phyloP scores from a whole-genome alignment of 176 grass and related monocot genomes.

The Oropetium thomaeum region DNA sequence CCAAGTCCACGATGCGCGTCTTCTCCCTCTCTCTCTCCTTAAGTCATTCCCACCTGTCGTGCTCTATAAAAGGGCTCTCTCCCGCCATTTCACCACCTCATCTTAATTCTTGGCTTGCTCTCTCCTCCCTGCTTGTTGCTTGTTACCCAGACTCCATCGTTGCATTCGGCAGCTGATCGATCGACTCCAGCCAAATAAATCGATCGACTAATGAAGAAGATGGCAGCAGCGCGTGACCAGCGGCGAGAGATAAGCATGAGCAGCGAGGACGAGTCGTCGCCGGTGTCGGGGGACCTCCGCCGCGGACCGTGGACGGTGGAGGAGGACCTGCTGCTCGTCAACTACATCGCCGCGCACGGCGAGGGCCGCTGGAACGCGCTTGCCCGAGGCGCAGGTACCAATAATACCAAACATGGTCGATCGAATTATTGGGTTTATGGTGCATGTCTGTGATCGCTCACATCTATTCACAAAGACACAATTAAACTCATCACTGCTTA shows the following conservation, averaged over 20 bases:
- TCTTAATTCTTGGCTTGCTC: neutral
- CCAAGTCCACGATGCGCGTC: conserved; percentile 17
- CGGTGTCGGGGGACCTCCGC: conserved; percentile 31
- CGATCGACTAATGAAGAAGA: too few species aligned
- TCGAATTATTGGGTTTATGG: too few species aligned
- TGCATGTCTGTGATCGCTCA: too few species aligned
- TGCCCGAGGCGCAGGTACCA: conserved; percentile 65
- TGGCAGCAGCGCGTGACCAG: neutral
- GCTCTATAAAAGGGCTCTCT: conserved; percentile 55
- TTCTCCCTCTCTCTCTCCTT: neutral
- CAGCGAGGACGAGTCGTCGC: conserved; percentile 25
- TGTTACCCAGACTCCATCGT: too few species aligned
- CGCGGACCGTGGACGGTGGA: conserved; percentile 91
- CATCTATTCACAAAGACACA: too few species aligned
- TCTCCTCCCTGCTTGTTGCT: neutral
- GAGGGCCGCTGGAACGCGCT: conserved; percentile 95
- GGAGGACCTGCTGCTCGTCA: conserved; percentile 77
- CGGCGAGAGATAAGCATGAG: conserved; percentile 29
- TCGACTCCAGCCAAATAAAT: neutral
- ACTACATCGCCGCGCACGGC: conserved; percentile 65
- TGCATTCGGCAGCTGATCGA: neutral
- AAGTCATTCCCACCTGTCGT: too few species aligned
- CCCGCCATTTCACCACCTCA: conserved; percentile 42
- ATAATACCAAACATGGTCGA: too few species aligned
- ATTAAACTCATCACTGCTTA: too few species aligned